phyloP scores from a whole-genome alignment of 305 asterid species.

The Fraxinus albicans region DNA sequence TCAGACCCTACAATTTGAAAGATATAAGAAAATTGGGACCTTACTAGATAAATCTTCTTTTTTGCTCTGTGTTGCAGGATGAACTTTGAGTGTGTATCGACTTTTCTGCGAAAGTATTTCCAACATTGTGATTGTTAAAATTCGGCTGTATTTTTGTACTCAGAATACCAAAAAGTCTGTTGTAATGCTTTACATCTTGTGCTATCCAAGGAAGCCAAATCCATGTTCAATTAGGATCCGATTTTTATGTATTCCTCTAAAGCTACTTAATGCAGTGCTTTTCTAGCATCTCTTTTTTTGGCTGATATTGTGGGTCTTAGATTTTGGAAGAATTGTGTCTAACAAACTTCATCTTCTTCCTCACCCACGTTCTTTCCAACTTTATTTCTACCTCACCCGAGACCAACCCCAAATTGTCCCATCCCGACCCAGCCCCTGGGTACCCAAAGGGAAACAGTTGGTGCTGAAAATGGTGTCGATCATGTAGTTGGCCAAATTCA shows the following conservation, averaged over 20 bases:
- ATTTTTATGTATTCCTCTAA: not conserved
- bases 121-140: not conserved
- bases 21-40: not conserved
- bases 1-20: not conserved
- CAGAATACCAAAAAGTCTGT: not conserved
- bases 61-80: conserved; percentile 50
- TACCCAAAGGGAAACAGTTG: not conserved
- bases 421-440: not conserved
- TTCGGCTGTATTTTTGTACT: not conserved
- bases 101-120: not conserved
- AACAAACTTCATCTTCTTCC: not conserved
- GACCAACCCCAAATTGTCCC: not conserved
- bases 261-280: not conserved
- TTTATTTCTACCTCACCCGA: not conserved
- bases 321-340: not conserved
- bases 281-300: not conserved
- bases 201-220: conserved; percentile 13
- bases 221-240: not conserved
- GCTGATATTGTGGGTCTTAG: not conserved
- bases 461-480: too few species aligned
- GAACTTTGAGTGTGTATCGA: conserved; percentile 47
- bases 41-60: not conserved
- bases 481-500: too few species aligned
- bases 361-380: not conserved
- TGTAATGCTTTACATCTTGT: not conserved